Base-by-base conservation (phyloP, 1,284 basidiomycete species). In the Coriolopsis trogii region DNA sequence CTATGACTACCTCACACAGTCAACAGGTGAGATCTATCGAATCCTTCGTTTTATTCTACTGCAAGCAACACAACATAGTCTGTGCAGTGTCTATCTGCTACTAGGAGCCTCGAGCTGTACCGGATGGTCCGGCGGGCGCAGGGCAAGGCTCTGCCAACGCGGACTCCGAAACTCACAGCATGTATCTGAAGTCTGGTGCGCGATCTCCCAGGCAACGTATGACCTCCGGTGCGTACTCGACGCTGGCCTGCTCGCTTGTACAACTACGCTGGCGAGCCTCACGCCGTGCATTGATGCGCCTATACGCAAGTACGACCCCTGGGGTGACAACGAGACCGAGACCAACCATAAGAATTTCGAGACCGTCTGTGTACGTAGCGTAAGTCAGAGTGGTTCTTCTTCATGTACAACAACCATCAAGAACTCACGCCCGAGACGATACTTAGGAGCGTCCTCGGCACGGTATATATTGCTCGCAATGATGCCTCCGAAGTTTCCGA, bases 161-260 rank as follows among this genome's bases (percentile, higher is more conserved):
- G n/a, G n/a, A n/a, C n/a, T n/a, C n/a, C n/a, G n/a, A n/a, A n/a
- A n/a, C 37, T 49, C 44, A 85, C 13, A 84, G 46, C 4, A 74
- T 83, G 59, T 88, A 88, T 53, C 80, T 73, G 61, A 87, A 87
- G 61, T 83, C 81, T 3, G 82, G 83, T 2, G 84, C 81, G 39
- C 77, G 72, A 60, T 88, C 85, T 0, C 86, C 86, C 66, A 87
- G 53, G 51, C 73, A 72, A 42, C 41, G 46, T 16, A 57, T 23
- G 45, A 53, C 55, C 38, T 45, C 43, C 1, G 55, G 34, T 16
- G 51, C 39, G 34, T 53, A 47, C 21, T 36, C 42, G 6, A 39
- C 29, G n/a, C n/a, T n/a, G 3, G 51, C 51, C 55, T 57, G 47
- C 55, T 53, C 55, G 37, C 43, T 51, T 49, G 52, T 41, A n/a